Evolutionary conservation across 1,139 yeast genomes (phyloP), one percentile per base, ranked within the genome.

Genomic region (Yamadazyma buinensis): DNA sequence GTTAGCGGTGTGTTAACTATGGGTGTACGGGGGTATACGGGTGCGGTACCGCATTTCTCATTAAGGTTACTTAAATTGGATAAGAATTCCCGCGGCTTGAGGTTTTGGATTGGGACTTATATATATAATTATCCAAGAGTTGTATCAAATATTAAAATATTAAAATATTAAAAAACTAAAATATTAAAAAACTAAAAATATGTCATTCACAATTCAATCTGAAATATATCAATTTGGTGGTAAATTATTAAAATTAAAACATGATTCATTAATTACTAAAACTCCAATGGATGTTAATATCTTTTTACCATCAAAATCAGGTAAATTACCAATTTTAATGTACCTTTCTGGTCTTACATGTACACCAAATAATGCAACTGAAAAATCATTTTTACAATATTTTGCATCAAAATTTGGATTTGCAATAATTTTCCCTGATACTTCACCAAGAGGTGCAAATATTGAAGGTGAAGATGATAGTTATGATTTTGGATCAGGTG

Each of bases 381-480:
- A 92, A 53, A 92, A 92, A 72, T 95, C 97, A 1, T 85, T 80
- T 49, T 76, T 94, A 65, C 92, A 84, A 51, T 77, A 80, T 40
- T 81, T 80, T 57, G 96, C 96, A 8, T 75, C 80, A 44, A 75
- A 83, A 52, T 77, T 77, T 52, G 95, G 95, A 2, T 81, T 92
- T 57, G 95, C 95, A 0, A 61, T 92, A 17, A 86, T 92, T 2
- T 90, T 84, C 58, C 97, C 98, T 13, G 98, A 92, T 58, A 92
- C 98, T 3, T 90, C 97, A 3, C 97, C 98, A 36, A 77, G 97
- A 47, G 96, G 95, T n/a, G 84, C 85, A n/a, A 68, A 70, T 38
- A 67, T 82, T 41, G 80, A 74, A 28, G 95, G 95, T 23, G 95
- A 87, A 54, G 85, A 84, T 52, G 94, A 83, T 26, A 56, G 75